A percentile compares a stretch with the other conserved stretches of the same genome.
phyloP scores from a whole-genome alignment of 306 rosid species.

The Albizia julibrissin region DNA sequence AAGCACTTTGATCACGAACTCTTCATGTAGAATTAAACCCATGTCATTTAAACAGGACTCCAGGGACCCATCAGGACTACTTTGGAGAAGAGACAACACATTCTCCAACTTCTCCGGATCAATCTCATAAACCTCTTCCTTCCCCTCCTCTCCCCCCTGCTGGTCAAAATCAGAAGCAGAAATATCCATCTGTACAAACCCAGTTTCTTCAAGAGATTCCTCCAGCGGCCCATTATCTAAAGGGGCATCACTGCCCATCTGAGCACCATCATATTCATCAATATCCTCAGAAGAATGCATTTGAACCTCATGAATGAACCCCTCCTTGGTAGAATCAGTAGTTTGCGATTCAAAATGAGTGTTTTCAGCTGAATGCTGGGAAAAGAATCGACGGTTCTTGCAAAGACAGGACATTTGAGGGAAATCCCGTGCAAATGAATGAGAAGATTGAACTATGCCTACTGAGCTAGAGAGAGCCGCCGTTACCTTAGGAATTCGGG shows the following conservation, averaged over 20 bases:
- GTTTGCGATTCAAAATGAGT: slow-evolving; percentile 14
- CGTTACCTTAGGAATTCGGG: slow-evolving; percentile 30
- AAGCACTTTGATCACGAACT: slow-evolving; percentile 47
- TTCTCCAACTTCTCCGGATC: slow-evolving; percentile 56
- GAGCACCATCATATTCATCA: neutral
- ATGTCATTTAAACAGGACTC: slow-evolving; percentile 55
- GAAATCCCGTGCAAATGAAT: neutral
- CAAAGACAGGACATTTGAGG: slow-evolving; percentile 3
- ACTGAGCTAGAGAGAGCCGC: slow-evolving; percentile 23
- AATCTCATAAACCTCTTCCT: slow-evolving; percentile 44
- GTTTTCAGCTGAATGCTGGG: slow-evolving; percentile 24
- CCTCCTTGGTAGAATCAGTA: neutral
- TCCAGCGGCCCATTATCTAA: slow-evolving; percentile 2
- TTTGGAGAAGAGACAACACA: slow-evolving; percentile 49
- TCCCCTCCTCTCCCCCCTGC: neutral
- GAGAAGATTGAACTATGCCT: neutral
- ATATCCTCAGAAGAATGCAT: slow-evolving; percentile 3
- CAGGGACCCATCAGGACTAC: slow-evolving; percentile 50
- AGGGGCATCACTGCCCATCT: neutral
- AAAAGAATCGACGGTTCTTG: slow-evolving; percentile 39
- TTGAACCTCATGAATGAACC: neutral
- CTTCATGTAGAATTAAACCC: slow-evolving; percentile 48
- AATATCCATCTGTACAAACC: slow-evolving; percentile 2
- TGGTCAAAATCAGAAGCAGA: slow-evolving; percentile 11
- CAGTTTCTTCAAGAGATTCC: slow-evolving; percentile 19